Base-by-base conservation (phyloP, 2,329 filamentous ascomycete species). In the Pseudogymnoascus sp. region DNA sequence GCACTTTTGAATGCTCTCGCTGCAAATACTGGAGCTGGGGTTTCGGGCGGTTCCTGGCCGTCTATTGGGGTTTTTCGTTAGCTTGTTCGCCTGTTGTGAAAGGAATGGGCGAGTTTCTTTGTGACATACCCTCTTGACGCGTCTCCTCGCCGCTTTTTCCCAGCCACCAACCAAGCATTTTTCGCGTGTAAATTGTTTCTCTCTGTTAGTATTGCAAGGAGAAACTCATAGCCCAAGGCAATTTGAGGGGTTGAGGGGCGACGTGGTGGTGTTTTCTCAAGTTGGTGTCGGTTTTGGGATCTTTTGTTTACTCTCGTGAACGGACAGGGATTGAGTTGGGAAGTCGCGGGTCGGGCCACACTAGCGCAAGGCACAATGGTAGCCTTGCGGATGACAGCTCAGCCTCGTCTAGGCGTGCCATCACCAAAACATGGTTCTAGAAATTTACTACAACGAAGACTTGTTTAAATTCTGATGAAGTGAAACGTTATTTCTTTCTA, bases 21-120 rank as follows among this genome's bases (percentile, higher is more conserved):
- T 1, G 85, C 85, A 70, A 88, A 88, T 0, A 88, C 81, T 1
- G 85, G 85, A 0, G 84, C 85, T 5, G 85, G 85, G 14, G 85
- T 88, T 68, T 88, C 85, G 40, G 85, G 84, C 33, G 78, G 77
- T 14, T 88, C 84, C 42, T 50, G 16, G 23, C 50, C 53, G 53
- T 61, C 40, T 60, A 37, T 63, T 12, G 7, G 2, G 31, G 4
- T 0, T 5, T 63, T 42, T 6, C 12, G 40, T 35, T 12, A 62
- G 31, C 56, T 35, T 28, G n/a, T 21, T 25, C 35, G 21, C 37
- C n/a, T 63, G 37, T 18, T 31, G 16, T 21, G n/a, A 31, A 16
- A 33, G 18, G 38, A 28, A 53, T 23, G 37, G 18, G 23, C 28
- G 56, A 37, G 61, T 50, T 62, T 44, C 47, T 44, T 28, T 37